Conservation (phyloP, 352 stramenopile species). For the Pythium aquatile region DNA sequence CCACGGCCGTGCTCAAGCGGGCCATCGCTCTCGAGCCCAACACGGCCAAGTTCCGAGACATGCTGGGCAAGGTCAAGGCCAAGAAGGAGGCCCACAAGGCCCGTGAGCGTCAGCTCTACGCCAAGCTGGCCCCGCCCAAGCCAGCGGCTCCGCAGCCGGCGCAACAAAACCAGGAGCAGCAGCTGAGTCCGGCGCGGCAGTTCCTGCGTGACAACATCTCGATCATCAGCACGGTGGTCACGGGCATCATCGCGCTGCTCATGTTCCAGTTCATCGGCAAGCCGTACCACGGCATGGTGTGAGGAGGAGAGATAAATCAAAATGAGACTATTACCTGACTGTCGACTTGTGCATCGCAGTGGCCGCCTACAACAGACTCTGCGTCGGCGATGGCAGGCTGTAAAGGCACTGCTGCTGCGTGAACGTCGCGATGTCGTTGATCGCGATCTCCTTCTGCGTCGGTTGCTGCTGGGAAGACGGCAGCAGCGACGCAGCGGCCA, state of each 20-base stretch:
- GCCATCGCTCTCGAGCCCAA: slow-evolving; percentile 65
- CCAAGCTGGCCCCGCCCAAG: slow-evolving; percentile 43
- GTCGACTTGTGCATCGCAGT: background rate
- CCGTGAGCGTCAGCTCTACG: slow-evolving; percentile 62
- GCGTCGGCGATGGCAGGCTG: slow-evolving; percentile 10
- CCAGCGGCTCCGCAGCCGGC: background rate
- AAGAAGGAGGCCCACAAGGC: slow-evolving; percentile 65
- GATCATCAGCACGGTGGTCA: slow-evolving; percentile 42
- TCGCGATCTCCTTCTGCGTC: background rate
- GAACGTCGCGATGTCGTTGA: slow-evolving; percentile 19
- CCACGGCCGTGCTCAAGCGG: slow-evolving; percentile 53
- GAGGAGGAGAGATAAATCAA: background rate
- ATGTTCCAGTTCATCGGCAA: slow-evolving; percentile 65
- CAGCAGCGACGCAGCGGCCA: slow-evolving; percentile 6
- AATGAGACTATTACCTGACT: background rate
- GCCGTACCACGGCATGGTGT: slow-evolving; percentile 40
- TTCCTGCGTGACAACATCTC: slow-evolving; percentile 39
- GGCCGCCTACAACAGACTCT: background rate
- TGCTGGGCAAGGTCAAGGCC: slow-evolving; percentile 62
- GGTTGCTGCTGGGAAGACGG: background rate
- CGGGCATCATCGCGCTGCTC: slow-evolving; percentile 51
- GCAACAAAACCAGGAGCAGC: background rate
- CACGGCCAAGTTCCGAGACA: slow-evolving; percentile 62
- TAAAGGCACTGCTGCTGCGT: slow-evolving; percentile 21
- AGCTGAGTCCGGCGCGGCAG: slow-evolving; percentile 24